These are phyloP conservation scores for Nemania sp. DNA, from an alignment of 2,329 filamentous ascomycete species.

Conservation along the genomic window DNA sequence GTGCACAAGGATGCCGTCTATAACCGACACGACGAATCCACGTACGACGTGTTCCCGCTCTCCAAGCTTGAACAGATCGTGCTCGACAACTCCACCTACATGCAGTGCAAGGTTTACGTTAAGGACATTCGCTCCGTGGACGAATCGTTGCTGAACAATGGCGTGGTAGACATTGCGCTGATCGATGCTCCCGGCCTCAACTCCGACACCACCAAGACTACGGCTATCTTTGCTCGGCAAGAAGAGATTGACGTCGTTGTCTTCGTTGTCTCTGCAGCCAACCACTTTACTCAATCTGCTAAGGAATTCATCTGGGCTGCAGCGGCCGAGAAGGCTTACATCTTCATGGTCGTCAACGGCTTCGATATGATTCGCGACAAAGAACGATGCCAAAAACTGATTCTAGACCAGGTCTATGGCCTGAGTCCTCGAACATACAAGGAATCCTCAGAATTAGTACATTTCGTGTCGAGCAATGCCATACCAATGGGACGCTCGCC, in stretches of 20 bases:
- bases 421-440: constrained; percentile 95
- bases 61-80: constrained; percentile 88
- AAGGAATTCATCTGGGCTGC: constrained; percentile 98
- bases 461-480: constrained; percentile 97
- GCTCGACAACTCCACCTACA: constrained; percentile 86
- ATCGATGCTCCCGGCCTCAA: constrained; percentile 98
- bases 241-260: constrained; percentile 99
- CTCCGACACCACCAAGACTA: constrained; percentile 95
- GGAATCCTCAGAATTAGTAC: constrained; percentile 90
- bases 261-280: constrained; percentile 96
- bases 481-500: constrained; percentile 78
- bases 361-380: constrained; percentile 96
- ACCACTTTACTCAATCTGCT: constrained; percentile 97
- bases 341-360: constrained; percentile 98
- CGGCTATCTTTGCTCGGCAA: constrained; percentile 94
- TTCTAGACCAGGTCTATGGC: constrained; percentile 86
- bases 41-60: constrained; percentile 87
- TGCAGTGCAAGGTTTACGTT: constrained; percentile 97
- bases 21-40: constrained; percentile 90
- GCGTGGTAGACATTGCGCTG: constrained; percentile 95
- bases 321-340: constrained; percentile 96
- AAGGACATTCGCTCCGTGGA: constrained; percentile 90
- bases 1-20: constrained; percentile 85
- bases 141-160: constrained; percentile 95
- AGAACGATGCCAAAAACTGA: constrained; percentile 89